Base-by-base conservation (phyloP, 2,329 filamentous ascomycete genomes). In the Claviceps digitariae region DNA sequence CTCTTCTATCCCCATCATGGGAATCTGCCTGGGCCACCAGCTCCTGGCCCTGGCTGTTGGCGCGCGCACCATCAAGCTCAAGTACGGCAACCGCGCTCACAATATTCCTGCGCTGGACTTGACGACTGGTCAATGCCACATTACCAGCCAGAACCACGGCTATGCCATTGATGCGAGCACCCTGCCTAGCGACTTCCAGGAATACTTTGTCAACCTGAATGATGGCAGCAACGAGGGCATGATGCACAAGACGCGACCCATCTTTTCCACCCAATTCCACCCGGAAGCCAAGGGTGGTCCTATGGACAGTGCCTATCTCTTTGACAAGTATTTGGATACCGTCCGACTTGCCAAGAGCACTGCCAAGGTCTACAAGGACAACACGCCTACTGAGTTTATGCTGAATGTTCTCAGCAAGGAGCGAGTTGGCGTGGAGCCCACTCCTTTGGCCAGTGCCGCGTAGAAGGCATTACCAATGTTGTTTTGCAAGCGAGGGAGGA, bases 181-280 rank as follows among this genome's bases (percentile, higher is more conserved):
- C 12, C 77, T 98, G 43, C 82, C 87, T 52, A 75, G 73, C 53
- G 90, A 96, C 40, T 98, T 90, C 83, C 93, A 90, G 78, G 91
- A 95, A 70, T 97, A 95, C 78, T 98, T 97, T 68, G 85, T 95
- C 71, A 97, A 98, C 77, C 77, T 97, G 60, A 98, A 97, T 72
- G 93, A 98, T 66, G 88, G 90, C 57, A 91, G 86, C 70, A 98
- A 98, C 70, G 93, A 98, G 76, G 91, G 87, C 56, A 89, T 98
- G 82, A 90, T 96, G 68, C 93, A 98, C 79, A 90, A 86, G 73
- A 86, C 87, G 55, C 87, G 91, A 38, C 93, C 93, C 57, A 98
- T 98, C 68, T 97, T 98, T 79, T 91, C 87, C 58, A 95, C 90
- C 25, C 93, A 98, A 72, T 98, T 98, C 83, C 93, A 98, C 68